phyloP scores from a whole-genome alignment of 306 rosid species.

The Mucuna pruriens region DNA sequence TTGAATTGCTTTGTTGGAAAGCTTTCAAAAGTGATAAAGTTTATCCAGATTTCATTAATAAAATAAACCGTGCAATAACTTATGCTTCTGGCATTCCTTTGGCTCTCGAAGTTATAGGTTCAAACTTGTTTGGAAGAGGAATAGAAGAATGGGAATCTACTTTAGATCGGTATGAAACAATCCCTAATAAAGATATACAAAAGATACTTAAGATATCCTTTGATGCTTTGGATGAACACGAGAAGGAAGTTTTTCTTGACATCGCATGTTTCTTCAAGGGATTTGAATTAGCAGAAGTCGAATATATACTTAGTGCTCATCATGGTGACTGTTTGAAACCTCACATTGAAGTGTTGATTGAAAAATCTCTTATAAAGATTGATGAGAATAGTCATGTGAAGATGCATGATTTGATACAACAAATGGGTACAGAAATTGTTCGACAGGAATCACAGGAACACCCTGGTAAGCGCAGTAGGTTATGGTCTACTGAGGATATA shows the following conservation, averaged over 20 bases:
- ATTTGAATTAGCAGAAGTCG: not conserved
- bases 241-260: not conserved
- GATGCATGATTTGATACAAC: conserved; percentile 36
- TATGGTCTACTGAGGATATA: conserved; percentile 11
- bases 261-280: conserved; percentile 33
- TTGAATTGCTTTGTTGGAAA: conserved; percentile 6
- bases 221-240: not conserved
- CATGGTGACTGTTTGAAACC: not conserved
- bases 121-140: no score
- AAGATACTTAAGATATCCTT: no score
- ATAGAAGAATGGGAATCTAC: no score
- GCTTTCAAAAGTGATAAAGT: not conserved
- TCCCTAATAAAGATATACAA: no score
- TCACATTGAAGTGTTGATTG: not conserved
- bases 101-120: not conserved
- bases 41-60: not conserved
- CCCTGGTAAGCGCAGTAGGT: conserved; percentile 32
- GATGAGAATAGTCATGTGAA: not conserved
- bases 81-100: not conserved
- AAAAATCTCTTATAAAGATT: not conserved
- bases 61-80: not conserved
- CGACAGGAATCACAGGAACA: not conserved
- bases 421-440: conserved; percentile 32
- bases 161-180: no score
- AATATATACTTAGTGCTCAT: not conserved